These are phyloP conservation scores for Nicotiana noctiflora DNA, from an alignment of 257 asterid genomes.

Conservation along the genomic window DNA sequence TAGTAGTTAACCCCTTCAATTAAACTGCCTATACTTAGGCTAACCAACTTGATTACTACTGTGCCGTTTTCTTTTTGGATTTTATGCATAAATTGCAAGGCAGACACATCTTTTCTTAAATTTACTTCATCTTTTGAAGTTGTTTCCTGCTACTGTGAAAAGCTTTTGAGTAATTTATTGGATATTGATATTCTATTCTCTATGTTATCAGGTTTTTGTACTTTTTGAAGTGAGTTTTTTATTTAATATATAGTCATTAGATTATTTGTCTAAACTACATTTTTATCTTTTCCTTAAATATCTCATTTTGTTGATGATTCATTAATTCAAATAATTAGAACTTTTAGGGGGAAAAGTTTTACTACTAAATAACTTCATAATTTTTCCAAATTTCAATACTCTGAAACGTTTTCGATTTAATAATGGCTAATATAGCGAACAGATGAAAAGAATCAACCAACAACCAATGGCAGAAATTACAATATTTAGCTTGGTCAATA, in stretches of 20 bases:
- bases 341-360: too few relatives aligned
- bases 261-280: background rate
- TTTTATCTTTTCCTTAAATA: too few relatives aligned
- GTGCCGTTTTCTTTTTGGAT: background rate
- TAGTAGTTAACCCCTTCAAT: background rate
- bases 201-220: background rate
- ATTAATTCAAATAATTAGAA: background rate
- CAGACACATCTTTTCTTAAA: background rate
- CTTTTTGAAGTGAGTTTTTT: background rate
- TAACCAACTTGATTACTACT: background rate
- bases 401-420: too few relatives aligned
- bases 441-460: background rate
- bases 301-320: background rate
- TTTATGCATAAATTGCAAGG: background rate
- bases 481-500: too few relatives aligned
- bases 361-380: too few relatives aligned
- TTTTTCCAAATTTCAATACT: too few relatives aligned
- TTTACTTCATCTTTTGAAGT: background rate
- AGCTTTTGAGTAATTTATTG: background rate
- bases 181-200: background rate
- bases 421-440: too few relatives aligned
- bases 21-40: background rate
- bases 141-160: background rate
- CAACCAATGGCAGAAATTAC: background rate
- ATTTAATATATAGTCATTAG: too few relatives aligned